phyloP scores from a whole-genome alignment of 2,329 filamentous ascomycete species.

The Capronia epimyces region DNA sequence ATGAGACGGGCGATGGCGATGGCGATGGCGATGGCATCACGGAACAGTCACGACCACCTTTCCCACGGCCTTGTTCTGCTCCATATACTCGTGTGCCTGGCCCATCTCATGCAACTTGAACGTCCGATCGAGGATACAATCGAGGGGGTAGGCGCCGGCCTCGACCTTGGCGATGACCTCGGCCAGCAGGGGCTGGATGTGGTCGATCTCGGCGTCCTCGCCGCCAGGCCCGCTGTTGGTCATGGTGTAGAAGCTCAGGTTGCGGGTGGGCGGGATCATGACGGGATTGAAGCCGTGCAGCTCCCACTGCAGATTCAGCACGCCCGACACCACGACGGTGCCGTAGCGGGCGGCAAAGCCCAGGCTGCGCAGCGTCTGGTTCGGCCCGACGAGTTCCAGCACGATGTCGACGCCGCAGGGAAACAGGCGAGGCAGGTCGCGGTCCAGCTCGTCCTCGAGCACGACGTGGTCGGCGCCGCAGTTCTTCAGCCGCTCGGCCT shows the following conservation, averaged over 20 bases:
- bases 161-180: not conserved
- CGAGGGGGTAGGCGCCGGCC: not conserved
- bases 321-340: not conserved
- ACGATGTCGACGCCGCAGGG: not conserved
- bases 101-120: not conserved
- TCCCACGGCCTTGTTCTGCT: not conserved
- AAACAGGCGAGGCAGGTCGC: not conserved
- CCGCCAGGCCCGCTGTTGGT: not conserved
- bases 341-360: not conserved
- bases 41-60: not conserved
- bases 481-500: not conserved
- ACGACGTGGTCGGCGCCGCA: conserved; percentile 2
- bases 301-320: conserved; percentile 4
- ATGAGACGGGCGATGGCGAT: not conserved
- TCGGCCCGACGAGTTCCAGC: conserved; percentile 2
- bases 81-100: not conserved
- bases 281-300: not conserved
- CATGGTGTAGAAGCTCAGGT: not conserved
- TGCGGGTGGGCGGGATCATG: not conserved
- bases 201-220: not conserved
- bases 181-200: not conserved
- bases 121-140: not conserved
- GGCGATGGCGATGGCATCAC: not conserved
- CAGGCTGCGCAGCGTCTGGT: not conserved
- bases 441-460: conserved; percentile 1